Evolutionary conservation across 257 asterid species (phyloP), one percentile per base, ranked within the genome.

Genomic region (Forsythia suspensa): DNA sequence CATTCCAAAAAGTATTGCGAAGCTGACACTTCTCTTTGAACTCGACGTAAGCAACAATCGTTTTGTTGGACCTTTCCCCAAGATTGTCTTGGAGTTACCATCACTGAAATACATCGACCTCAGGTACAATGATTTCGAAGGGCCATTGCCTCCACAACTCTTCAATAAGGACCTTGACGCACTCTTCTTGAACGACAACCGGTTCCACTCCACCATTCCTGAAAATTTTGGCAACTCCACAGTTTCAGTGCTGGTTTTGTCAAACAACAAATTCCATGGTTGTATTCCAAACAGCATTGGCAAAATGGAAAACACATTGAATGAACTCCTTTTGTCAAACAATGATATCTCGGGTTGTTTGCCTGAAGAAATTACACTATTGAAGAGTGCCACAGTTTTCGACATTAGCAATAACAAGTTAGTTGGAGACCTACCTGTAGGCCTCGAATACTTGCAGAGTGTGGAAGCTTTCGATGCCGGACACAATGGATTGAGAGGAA

Each of bases 11-110:
- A 82, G 84, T 37, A 70, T 92, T 3, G 71, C 44, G 3, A 88
- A 83, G 21, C 63, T 91, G 34, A 85, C 20, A 44, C 78, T 88
- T 38, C 74, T 94, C 0, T 72, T 79, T 42, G 98, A 94, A 86
- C 70, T 92, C 1, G 98, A 94, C 42, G 63, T 91, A 15, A 94
- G 98, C 85, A 94, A 94, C 79, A 94, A 94, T 5, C 91, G 98
- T 0, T 88, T 94, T 3, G 97, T 92, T 0, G 98, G 97, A 0
- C 70, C 83, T 2, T 94, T 94, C 66, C 98, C 98, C 0, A 51
- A 79, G 21, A 84, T 80, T 6, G 90, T 94, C 21, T 39, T 92
- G 24, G 89, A 82, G 37, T 81, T 92, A 3, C 91, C 89, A 0
- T 73, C 46, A 0, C 89, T 94, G 40, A 91, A 87, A 21, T 94